Base-by-base conservation (phyloP, 805 yeast species). In the Suhomyces emberorum region DNA sequence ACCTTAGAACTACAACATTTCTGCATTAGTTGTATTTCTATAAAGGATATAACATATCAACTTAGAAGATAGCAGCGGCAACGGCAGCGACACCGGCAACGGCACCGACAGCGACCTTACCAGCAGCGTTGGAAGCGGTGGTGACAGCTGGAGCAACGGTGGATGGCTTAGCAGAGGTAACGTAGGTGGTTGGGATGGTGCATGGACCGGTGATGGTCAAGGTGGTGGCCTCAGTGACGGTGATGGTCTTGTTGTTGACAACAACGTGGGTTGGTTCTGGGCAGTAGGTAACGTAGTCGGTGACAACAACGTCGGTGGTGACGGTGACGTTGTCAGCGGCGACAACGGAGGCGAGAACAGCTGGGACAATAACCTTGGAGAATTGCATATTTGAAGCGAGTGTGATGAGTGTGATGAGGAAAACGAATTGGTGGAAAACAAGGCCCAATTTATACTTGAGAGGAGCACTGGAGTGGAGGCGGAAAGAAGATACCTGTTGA, bases 151-250 rank as follows among this genome's bases (percentile, higher is more conserved):
- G 34, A 35, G 53, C 43, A 25, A 36, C 41, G 25, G 55, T 36
- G 26, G 50, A 22, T 24, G 44, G 43, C 31, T 44, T 43, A 30
- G 44, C 34, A 20, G 54, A 28, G 43, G 58, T 50, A 34, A 53
- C 56, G 57, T 55, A 56, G 51, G 69, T 65, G 65, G 70, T 63
- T 57, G 79, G 73, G 55, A 79, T 55, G 57, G 91, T 83, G 74
- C 95, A 86, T 60, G 89, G 89, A 74, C 86, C 82, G 55, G 95
- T 83, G 77, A 85, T 74, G 62, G 93, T 85, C 54, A 86, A 65
- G 51, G 95, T 85, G 61, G 91, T 83, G 43, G 91, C 79, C 54
- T 63, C 81, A 44, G 89, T 78, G 58, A 82, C 88, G 48, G 83
- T 77, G 77, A 77, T 74, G 57, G 91, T 83, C 60, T 60, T 59